Evolutionary conservation across 2,329 filamentous ascomycete genomes (phyloP).

Genomic region (Phoma sp.): DNA sequence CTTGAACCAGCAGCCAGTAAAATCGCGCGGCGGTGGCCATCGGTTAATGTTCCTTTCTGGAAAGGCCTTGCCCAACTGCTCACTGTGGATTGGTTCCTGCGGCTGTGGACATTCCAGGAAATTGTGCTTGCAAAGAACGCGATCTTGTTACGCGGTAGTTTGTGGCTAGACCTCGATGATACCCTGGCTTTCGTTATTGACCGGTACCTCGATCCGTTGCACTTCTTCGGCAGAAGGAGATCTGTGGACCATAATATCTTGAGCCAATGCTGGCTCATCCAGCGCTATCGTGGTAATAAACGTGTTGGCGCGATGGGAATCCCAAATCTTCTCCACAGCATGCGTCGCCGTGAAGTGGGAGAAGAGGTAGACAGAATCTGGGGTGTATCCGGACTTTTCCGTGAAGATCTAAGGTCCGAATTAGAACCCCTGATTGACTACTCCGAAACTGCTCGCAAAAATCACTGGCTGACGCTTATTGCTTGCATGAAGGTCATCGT

Average conservation of each 20-base stretch:
- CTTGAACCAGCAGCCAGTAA: background rate
- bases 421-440: slow-evolving; percentile 4
- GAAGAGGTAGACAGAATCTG: slow-evolving; percentile 10
- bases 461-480: slow-evolving; percentile 1
- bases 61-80: background rate
- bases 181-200: background rate
- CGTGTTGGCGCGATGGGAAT: no score
- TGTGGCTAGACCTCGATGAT: background rate
- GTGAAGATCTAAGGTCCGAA: background rate
- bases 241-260: background rate
- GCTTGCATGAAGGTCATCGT: background rate
- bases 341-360: background rate
- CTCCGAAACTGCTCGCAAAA: background rate
- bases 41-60: slow-evolving; percentile 8
- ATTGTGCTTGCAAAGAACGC: background rate
- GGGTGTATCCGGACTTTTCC: slow-evolving; percentile 6
- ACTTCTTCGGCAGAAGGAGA: background rate
- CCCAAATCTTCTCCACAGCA: background rate
- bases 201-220: no score
- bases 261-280: no score
- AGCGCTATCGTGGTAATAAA: no score
- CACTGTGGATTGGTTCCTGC: background rate
- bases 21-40: background rate
- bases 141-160: background rate
- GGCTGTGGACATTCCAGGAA: slow-evolving; percentile 17